A percentile compares a stretch with the other conserved stretches of the same genome.
Evolutionary conservation across 2,329 filamentous ascomycete species (phyloP).

Genomic region (Leptographium wingfieldii): DNA sequence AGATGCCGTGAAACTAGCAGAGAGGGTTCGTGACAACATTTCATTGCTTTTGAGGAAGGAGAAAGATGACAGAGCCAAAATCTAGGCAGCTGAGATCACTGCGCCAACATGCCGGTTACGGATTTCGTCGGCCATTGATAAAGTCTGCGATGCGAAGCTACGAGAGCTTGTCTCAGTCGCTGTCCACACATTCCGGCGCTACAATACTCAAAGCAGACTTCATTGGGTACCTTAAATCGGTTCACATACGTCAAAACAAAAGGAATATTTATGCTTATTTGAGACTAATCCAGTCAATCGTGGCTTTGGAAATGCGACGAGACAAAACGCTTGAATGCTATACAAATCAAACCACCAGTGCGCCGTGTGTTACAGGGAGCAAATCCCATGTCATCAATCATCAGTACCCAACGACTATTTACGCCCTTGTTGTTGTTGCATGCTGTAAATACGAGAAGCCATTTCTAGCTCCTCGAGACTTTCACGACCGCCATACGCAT

Average conservation of each 20-base stretch:
- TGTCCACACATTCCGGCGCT: no score
- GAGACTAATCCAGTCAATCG: not conserved
- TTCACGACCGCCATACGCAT: constrained; percentile 19
- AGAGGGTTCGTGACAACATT: constrained; percentile 8
- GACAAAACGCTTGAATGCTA: not conserved
- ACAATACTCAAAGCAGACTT: no score
- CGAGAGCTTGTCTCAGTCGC: not conserved
- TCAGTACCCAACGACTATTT: not conserved
- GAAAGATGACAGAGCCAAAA: not conserved
- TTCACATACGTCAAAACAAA: not conserved
- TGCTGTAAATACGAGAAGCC: constrained; percentile 19
- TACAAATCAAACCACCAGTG: not conserved
- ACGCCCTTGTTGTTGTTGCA: not conserved
- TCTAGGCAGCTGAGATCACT: not conserved
- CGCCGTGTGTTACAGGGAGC: not conserved
- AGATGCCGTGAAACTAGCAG: constrained; percentile 49
- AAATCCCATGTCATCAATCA: not conserved
- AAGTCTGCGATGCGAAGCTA: not conserved
- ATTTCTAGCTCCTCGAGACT: constrained; percentile 20
- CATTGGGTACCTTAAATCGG: no score
- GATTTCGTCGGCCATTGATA: not conserved
- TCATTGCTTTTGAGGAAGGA: not conserved
- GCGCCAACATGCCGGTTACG: not conserved
- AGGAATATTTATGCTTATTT: not conserved
- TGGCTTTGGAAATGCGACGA: not conserved